Conservation (phyloP, 176 grass and related monocot genomes). For the Leersia perrieri region DNA sequence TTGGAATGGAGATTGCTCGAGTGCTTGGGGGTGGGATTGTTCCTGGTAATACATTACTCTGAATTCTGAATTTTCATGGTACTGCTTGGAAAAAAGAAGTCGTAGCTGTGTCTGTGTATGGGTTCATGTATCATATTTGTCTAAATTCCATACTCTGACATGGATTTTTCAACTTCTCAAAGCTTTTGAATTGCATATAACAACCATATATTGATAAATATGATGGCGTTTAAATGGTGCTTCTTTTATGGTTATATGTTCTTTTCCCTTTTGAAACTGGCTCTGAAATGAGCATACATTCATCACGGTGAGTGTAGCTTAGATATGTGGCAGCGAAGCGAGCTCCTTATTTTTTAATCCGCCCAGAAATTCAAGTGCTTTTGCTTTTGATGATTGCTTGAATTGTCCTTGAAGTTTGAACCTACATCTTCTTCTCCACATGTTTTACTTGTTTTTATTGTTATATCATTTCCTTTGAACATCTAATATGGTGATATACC, state of each 20-base stretch:
- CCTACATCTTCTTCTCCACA: background rate
- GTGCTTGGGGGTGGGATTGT: constrained; percentile 92
- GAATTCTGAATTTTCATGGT: background rate
- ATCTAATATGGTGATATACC: background rate
- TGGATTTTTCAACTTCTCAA: background rate
- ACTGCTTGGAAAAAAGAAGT: background rate
- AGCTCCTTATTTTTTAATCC: background rate
- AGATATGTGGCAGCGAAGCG: background rate
- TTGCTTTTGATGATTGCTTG: background rate
- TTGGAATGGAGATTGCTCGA: constrained; percentile 69
- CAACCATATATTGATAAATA: background rate
- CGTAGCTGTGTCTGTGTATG: background rate
- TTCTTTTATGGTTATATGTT: background rate
- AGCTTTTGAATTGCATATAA: background rate
- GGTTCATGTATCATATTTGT: background rate
- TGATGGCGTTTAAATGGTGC: background rate
- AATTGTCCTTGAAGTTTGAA: background rate
- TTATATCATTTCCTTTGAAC: constrained; percentile 4
- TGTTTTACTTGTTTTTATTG: background rate
- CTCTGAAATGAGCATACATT: background rate
- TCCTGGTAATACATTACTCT: constrained; percentile 59
- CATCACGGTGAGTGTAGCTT: background rate
- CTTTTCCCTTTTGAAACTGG: background rate
- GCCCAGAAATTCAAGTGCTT: background rate
- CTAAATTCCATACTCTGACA: background rate